Base-by-base conservation (phyloP, 768 basidiomycete species). In the Pulveroboletus frians region DNA sequence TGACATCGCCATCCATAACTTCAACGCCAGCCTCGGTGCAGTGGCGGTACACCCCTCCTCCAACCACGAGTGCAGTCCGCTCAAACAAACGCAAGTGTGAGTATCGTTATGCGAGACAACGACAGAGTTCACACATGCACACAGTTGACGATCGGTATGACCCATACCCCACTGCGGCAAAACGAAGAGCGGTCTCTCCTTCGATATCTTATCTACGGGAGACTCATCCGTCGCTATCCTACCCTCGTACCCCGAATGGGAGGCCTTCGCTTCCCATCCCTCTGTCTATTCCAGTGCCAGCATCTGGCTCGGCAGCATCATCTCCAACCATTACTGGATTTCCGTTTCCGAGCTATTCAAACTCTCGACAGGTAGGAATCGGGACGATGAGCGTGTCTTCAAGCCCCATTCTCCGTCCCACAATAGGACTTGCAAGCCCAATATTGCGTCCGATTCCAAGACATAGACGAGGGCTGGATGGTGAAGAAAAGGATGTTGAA, bases 71-170 rank as follows among this genome's bases (percentile, higher is more conserved):
- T 55, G 84, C 83, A 34, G 80, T 88, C 21, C 81, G 88, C 42
- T 83, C 81, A 14, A 89, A 84, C 61, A 91, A 91, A 66, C 82
- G 88, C 42, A 91, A 91, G 79, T 67, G 88, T 87, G 60, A 59
- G 66, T 49, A 29, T 39, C 50, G 31, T 15, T 41, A 17, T 15
- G 27, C 53, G 38, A 51, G 39, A 23, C 11, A 23, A 29, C n/a
- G 5, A 37, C 21, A 7, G 41, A 11, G 49, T 37, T 62, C 23
- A 53, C 56, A 49, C 44, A 38, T 55, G 34, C 27, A 21, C 32
- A 30, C 57, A 88, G 87, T 87, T 54, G 88, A 90, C 48, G 88
- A 91, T 63, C 82, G 88, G 9, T 91, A 85, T 63, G 88, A 91
- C 63, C 88, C 88, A 42, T 91, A 91, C 67, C 83, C 85, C 29